phyloP scores from a whole-genome alignment of 2,329 filamentous ascomycete genomes.

The Phialemoniopsis sp. region DNA sequence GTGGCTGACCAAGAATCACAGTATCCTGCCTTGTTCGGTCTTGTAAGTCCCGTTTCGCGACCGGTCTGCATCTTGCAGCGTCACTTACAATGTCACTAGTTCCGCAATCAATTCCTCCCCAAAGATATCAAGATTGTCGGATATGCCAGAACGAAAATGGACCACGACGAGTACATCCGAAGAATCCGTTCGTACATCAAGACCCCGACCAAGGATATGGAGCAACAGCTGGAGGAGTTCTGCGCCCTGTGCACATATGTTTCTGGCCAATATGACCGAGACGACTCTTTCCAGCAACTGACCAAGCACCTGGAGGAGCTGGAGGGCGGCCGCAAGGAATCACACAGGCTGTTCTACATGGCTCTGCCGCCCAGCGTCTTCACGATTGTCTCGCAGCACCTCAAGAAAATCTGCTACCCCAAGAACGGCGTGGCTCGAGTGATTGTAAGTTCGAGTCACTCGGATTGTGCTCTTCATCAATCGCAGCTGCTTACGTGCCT shows the following conservation, averaged over 20 bases:
- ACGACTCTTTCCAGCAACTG: constrained; percentile 85
- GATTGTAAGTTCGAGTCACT: constrained; percentile 60
- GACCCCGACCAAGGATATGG: constrained; percentile 94
- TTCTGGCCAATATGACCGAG: constrained; percentile 96
- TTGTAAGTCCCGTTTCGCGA: constrained; percentile 60
- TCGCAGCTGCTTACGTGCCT: not conserved
- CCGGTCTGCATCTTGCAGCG: not conserved
- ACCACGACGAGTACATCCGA: constrained; percentile 90
- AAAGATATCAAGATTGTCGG: constrained; percentile 96
- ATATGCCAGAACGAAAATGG: constrained; percentile 99
- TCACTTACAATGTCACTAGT: constrained; percentile 45
- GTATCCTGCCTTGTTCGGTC: constrained; percentile 96
- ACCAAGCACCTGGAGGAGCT: constrained; percentile 82
- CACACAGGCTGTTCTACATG: constrained; percentile 98
- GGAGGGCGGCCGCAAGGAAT: constrained; percentile 77
- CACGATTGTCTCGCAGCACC: constrained; percentile 92
- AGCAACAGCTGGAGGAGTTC: constrained; percentile 92
- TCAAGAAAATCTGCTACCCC: constrained; percentile 97
- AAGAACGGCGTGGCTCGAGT: constrained; percentile 85
- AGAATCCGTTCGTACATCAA: constrained; percentile 98
- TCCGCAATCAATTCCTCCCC: constrained; percentile 97
- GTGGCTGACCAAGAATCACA: constrained; percentile 33
- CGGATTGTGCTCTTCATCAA: not conserved
- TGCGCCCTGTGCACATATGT: constrained; percentile 85
- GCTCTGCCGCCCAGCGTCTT: constrained; percentile 96